These are phyloP conservation scores for Jacaranda mimosifolia DNA, from an alignment of 257 asterid genomes.

Conservation along the genomic window DNA sequence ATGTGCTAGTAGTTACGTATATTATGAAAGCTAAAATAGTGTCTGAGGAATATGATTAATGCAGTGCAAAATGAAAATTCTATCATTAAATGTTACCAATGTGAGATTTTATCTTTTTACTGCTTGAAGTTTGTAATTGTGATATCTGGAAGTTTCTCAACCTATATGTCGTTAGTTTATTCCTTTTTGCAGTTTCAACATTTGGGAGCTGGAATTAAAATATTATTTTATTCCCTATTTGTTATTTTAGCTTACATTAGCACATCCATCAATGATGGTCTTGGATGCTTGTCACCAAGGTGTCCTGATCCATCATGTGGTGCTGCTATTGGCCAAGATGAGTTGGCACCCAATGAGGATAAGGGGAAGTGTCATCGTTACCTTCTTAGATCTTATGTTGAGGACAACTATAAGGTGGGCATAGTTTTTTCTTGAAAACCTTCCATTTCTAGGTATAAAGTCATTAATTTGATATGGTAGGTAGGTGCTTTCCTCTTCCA, in stretches of 20 bases:
- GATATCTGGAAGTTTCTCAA: constrained; percentile 1
- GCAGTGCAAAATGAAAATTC: neutral
- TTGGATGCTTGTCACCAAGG: constrained; percentile 89
- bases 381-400: constrained; percentile 88
- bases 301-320: constrained; percentile 90
- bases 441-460: constrained; percentile 27
- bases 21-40: neutral
- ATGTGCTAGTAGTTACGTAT: neutral
- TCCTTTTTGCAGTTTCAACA: constrained; percentile 10
- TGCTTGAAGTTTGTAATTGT: constrained; percentile 10
- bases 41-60: neutral
- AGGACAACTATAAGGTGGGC: constrained; percentile 90
- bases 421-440: constrained; percentile 30
- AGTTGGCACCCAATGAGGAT: constrained; percentile 64
- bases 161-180: constrained; percentile 17
- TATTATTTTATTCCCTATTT: constrained; percentile 22
- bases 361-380: constrained; percentile 82
- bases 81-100: neutral
- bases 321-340: constrained; percentile 87
- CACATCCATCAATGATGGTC: constrained; percentile 88
- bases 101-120: neutral
- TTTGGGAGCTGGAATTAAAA: neutral
- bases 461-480: constrained; percentile 6
- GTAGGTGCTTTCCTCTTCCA: constrained; percentile 9
- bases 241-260: constrained; percentile 72